phyloP scores from a whole-genome alignment of 2,329 filamentous ascomycete genomes.

The Alternaria ethzedia region DNA sequence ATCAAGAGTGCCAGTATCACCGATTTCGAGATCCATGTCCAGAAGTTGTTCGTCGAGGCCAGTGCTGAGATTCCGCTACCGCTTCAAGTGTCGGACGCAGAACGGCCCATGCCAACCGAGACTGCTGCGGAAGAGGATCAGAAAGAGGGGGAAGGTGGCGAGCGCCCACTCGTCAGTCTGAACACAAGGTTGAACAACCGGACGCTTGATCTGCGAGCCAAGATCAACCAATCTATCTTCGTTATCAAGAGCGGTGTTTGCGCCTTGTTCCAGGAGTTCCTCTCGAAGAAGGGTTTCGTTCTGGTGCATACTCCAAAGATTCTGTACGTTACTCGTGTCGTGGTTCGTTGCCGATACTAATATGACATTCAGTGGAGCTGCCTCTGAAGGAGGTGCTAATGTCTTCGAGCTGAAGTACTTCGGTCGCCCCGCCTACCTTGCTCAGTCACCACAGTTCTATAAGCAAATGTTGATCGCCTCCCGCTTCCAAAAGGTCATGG shows the following conservation, averaged over 20 bases:
- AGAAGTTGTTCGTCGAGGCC: constrained; percentile 80
- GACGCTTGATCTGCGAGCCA: constrained; percentile 88
- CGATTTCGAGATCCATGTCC: constrained; percentile 84
- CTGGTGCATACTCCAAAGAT: constrained; percentile 85
- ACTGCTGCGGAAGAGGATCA: constrained; percentile 57
- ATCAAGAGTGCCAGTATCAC: constrained; percentile 86
- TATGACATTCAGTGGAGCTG: constrained; percentile 62
- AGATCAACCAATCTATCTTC: constrained; percentile 90
- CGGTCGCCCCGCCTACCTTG: constrained; percentile 78
- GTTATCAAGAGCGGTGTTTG: constrained; percentile 69
- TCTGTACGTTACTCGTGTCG: constrained; percentile 1
- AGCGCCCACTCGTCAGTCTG: constrained; percentile 75
- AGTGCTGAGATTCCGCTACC: constrained; percentile 66
- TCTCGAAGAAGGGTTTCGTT: constrained; percentile 75
- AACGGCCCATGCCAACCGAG: constrained; percentile 56
- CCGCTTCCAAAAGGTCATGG: constrained; percentile 77
- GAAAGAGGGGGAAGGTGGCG: constrained; percentile 60
- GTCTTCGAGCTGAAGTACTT: constrained; percentile 94
- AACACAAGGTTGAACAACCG: constrained; percentile 89
- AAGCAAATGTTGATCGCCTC: constrained; percentile 87
- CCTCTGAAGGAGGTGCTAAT: constrained; percentile 90
- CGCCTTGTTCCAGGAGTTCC: constrained; percentile 78
- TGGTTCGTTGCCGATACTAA: neutral
- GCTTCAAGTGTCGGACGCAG: constrained; percentile 63
- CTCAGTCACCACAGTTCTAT: constrained; percentile 84